Percentiles rank a stretch among this genome's conserved stretches.
Conservation (phyloP, 2,329 filamentous ascomycete genomes). For the Sclerotinia borealis region DNA sequence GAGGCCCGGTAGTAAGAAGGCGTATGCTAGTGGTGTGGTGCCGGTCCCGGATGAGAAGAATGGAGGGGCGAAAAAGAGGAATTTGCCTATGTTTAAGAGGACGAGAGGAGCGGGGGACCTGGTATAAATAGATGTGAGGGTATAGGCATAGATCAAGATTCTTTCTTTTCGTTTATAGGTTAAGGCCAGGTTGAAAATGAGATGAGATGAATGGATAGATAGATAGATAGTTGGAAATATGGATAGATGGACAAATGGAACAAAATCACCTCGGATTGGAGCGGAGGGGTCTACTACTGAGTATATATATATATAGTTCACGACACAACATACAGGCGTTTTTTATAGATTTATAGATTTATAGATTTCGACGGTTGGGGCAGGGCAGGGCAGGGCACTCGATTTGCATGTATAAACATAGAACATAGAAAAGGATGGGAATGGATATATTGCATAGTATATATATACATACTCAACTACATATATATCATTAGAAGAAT, state of each 20-base stretch:
- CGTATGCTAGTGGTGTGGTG: conserved; percentile 23
- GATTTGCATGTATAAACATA: no score
- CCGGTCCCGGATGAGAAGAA: conserved; percentile 19
- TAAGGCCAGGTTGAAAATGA: not conserved
- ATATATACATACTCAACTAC: no score
- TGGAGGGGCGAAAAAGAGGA: conserved; percentile 7
- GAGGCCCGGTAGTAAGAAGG: conserved; percentile 26
- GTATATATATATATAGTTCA: not conserved
- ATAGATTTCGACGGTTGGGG: no score
- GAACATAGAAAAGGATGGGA: no score
- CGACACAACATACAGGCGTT: no score
- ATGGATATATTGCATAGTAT: no score
- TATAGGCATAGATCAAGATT: not conserved
- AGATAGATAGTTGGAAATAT: not conserved
- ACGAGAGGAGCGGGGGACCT: conserved; percentile 17
- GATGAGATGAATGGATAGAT: not conserved
- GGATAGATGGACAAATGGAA: not conserved
- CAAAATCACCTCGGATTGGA: no score
- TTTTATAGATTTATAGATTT: no score
- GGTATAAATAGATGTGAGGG: no score
- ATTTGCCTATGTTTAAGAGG: conserved; percentile 16
- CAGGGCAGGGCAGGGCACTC: no score
- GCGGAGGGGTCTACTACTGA: no score
- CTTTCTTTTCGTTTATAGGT: not conserved
- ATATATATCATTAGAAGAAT: no score